Conservation (phyloP, 106 monocot species). For the Ottelia alismoides region DNA sequence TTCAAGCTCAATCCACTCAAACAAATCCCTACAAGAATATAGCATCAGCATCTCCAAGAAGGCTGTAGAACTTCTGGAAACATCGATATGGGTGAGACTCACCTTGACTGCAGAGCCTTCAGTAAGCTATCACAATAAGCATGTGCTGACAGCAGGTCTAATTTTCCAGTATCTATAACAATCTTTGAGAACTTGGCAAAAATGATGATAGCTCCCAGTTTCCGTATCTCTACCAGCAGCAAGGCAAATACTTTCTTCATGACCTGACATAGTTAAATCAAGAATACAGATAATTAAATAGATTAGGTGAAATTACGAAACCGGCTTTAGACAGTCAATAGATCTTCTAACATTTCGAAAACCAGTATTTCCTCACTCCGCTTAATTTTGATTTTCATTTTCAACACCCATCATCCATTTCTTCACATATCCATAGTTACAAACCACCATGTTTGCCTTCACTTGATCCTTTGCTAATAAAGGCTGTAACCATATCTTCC, state of each 20-base stretch:
- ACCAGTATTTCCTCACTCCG: too few relatives aligned
- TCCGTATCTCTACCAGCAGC: constrained; percentile 61
- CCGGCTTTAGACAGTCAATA: too few relatives aligned
- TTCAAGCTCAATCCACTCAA: constrained; percentile 97
- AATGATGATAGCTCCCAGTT: constrained; percentile 69
- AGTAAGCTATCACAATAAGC: constrained; percentile 80
- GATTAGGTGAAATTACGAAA: too few relatives aligned
- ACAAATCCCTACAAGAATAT: constrained; percentile 57
- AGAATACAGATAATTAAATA: too few relatives aligned
- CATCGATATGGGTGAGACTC: neutral
- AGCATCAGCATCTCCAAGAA: neutral
- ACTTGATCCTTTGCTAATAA: too few relatives aligned
- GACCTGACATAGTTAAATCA: constrained; percentile 30
- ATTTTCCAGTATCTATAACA: constrained; percentile 87
- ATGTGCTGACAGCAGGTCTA: constrained; percentile 56
- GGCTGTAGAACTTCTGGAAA: neutral
- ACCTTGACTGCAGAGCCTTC: constrained; percentile 81
- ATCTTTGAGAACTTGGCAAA: constrained; percentile 93
- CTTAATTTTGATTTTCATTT: too few relatives aligned
- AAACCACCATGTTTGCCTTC: too few relatives aligned
- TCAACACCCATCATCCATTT: too few relatives aligned
- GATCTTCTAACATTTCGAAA: too few relatives aligned
- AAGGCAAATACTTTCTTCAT: constrained; percentile 88
- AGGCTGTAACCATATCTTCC: too few relatives aligned
- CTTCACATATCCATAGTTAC: too few relatives aligned